phyloP scores from a whole-genome alignment of 345 rosid genomes.

The Bruguiera sexangula region DNA sequence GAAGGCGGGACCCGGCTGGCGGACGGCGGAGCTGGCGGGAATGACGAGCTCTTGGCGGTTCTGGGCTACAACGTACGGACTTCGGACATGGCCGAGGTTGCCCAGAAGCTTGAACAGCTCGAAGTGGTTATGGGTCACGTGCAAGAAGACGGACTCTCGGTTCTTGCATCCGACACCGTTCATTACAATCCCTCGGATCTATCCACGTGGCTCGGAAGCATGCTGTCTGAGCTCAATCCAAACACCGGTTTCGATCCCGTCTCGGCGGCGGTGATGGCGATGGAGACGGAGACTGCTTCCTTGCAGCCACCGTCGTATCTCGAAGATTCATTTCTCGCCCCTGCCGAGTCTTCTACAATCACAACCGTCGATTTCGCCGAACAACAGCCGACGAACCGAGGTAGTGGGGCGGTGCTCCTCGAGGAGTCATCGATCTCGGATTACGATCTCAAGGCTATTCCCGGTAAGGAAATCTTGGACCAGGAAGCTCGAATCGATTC shows the following conservation, averaged over 20 bases:
- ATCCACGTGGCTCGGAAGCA: slow-evolving; percentile 56
- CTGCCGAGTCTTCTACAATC: slow-evolving; percentile 40
- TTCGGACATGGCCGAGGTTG: slow-evolving; percentile 88
- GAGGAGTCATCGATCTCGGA: slow-evolving; percentile 43
- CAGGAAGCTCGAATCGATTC: neutral
- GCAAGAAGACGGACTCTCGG: slow-evolving; percentile 58
- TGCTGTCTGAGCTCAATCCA: slow-evolving; percentile 65
- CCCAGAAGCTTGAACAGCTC: slow-evolving; percentile 72
- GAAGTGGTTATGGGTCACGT: slow-evolving; percentile 61
- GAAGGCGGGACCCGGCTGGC: slow-evolving; percentile 27
- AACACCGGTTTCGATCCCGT: slow-evolving; percentile 26
- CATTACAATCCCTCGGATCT: slow-evolving; percentile 81
- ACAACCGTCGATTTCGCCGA: slow-evolving; percentile 34
- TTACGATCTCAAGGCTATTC: slow-evolving; percentile 68
- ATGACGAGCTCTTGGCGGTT: slow-evolving; percentile 75
- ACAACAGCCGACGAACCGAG: neutral
- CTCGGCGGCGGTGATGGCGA: neutral
- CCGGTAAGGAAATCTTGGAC: slow-evolving; percentile 59
- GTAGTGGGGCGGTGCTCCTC: slow-evolving; percentile 32
- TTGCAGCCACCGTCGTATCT: neutral
- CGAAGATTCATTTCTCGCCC: slow-evolving; percentile 32
- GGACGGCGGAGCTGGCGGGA: slow-evolving; percentile 31
- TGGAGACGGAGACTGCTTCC: neutral
- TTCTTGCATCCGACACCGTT: slow-evolving; percentile 59
- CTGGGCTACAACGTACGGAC: slow-evolving; percentile 72